Conservation (phyloP, 1,284 basidiomycete species). For the Farysia itapuensis region DNA sequence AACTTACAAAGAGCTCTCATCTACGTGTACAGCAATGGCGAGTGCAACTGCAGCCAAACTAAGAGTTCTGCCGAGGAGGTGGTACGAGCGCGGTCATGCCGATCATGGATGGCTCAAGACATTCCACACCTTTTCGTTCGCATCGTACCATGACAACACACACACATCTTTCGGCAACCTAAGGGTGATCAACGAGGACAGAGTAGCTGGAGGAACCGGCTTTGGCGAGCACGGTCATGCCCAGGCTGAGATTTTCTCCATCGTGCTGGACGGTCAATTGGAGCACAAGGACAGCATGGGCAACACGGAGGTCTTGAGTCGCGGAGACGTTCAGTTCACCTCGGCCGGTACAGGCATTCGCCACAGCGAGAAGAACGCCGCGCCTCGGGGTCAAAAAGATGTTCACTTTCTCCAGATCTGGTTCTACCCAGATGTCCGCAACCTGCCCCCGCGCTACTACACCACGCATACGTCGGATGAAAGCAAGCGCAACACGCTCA, state of each 20-base stretch:
- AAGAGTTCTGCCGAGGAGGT: constrained; percentile 14
- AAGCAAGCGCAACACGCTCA: constrained; percentile 29
- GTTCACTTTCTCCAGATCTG: constrained; percentile 52
- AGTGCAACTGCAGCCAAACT: constrained; percentile 17
- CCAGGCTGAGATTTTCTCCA: constrained; percentile 81
- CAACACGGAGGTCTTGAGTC: constrained; percentile 80
- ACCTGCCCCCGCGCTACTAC: constrained; percentile 39
- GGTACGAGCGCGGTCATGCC: constrained; percentile 54
- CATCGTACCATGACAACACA: constrained; percentile 68
- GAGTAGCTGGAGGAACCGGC: constrained; percentile 74
- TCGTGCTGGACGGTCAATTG: constrained; percentile 75
- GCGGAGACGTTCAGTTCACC: constrained; percentile 87
- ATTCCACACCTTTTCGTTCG: constrained; percentile 67
- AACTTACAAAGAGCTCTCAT: too few relatives aligned
- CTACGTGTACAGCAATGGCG: neutral
- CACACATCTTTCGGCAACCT: constrained; percentile 64
- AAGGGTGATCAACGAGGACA: constrained; percentile 80
- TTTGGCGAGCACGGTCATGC: constrained; percentile 83
- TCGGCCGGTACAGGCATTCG: constrained; percentile 82
- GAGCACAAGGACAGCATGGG: constrained; percentile 79
- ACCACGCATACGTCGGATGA: constrained; percentile 35
- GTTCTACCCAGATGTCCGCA: constrained; percentile 34
- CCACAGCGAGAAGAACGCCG: constrained; percentile 72
- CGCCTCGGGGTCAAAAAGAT: constrained; percentile 63
- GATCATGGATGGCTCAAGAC: constrained; percentile 83